phyloP scores from a whole-genome alignment of 1,284 basidiomycete species.

The Sanghuangporus baumii region DNA sequence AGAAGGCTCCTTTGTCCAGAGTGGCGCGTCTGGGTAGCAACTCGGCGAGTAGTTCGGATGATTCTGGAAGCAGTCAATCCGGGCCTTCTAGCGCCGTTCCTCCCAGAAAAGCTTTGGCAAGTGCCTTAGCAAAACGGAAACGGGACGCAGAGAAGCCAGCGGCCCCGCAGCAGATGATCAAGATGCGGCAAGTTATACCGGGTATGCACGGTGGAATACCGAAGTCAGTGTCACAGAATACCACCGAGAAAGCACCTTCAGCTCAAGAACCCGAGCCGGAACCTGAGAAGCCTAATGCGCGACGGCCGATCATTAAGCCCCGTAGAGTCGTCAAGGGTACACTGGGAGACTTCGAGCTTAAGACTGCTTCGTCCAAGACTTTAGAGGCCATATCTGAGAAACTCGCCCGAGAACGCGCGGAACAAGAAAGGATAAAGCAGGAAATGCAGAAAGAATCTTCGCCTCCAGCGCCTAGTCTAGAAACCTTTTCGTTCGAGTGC shows the following conservation, averaged over 20 bases:
- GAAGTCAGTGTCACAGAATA: slow-evolving; percentile 18
- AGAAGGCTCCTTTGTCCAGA: neutral
- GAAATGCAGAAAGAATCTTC: slow-evolving; percentile 1
- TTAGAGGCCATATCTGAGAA: slow-evolving; percentile 7
- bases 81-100: neutral
- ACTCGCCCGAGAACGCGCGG: neutral
- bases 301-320: slow-evolving; percentile 24
- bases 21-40: neutral
- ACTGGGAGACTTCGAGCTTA: slow-evolving; percentile 10
- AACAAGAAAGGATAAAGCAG: neutral
- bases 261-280: slow-evolving; percentile 14
- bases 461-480: neutral
- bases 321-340: slow-evolving; percentile 27
- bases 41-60: slow-evolving; percentile 16
- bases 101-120: slow-evolving; percentile 14
- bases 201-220: slow-evolving; percentile 27
- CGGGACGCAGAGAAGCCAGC: slow-evolving; percentile 28
- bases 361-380: neutral
- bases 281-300: slow-evolving; percentile 21
- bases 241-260: slow-evolving; percentile 2
- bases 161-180: slow-evolving; percentile 24
- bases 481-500: slow-evolving; percentile 14
- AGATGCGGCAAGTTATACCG: slow-evolving; percentile 32
- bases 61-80: slow-evolving; percentile 13
- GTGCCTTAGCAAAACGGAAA: slow-evolving; percentile 36